A percentile compares a stretch with the other conserved stretches of the same genome.
phyloP scores from a whole-genome alignment of 2,329 filamentous ascomycete genomes.

The Clarireedia hainanense region DNA sequence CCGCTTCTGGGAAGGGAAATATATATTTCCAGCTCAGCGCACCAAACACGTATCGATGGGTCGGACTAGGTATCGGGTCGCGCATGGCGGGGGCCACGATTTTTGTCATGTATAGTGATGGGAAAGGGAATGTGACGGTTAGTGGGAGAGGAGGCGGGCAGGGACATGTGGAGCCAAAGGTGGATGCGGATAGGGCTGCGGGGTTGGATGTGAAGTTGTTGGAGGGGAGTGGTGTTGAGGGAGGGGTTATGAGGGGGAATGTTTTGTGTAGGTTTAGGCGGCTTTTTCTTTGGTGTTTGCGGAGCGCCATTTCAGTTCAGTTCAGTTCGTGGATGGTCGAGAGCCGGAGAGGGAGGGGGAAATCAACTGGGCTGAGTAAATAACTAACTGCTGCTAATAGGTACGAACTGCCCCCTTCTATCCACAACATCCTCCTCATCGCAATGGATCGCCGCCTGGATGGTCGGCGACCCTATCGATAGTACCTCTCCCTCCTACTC shows the following conservation, averaged over 20 bases:
- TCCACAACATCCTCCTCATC: conserved; percentile 12
- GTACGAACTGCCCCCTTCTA: conserved; percentile 17
- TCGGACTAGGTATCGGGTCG: conserved; percentile 47
- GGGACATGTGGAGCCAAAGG: conserved; percentile 37
- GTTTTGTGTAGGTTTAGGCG: conserved; percentile 36
- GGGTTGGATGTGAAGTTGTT: conserved; percentile 34
- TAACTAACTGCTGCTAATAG: not conserved
- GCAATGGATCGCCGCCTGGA: conserved; percentile 26
- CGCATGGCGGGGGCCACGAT: conserved; percentile 49
- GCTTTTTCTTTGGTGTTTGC: too few species aligned
- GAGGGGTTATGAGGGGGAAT: conserved; percentile 48
- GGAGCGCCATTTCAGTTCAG: too few species aligned
- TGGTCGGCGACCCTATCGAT: conserved; percentile 17
- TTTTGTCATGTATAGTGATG: conserved; percentile 49
- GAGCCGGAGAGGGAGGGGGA: too few species aligned
- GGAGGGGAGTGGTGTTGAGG: conserved; percentile 43
- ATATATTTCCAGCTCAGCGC: conserved; percentile 51
- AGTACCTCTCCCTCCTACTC: conserved; percentile 10
- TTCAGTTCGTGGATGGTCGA: too few species aligned
- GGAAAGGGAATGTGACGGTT: conserved; percentile 44
- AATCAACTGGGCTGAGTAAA: too few species aligned
- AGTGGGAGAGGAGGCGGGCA: conserved; percentile 38
- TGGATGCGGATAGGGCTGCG: conserved; percentile 26
- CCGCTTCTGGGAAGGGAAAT: conserved; percentile 32
- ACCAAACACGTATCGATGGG: conserved; percentile 45